A percentile compares a stretch with the other conserved stretches of the same genome.
These are phyloP conservation scores for Peniophora sp. DNA, from an alignment of 1,284 basidiomycete genomes.

Conservation along the genomic window DNA sequence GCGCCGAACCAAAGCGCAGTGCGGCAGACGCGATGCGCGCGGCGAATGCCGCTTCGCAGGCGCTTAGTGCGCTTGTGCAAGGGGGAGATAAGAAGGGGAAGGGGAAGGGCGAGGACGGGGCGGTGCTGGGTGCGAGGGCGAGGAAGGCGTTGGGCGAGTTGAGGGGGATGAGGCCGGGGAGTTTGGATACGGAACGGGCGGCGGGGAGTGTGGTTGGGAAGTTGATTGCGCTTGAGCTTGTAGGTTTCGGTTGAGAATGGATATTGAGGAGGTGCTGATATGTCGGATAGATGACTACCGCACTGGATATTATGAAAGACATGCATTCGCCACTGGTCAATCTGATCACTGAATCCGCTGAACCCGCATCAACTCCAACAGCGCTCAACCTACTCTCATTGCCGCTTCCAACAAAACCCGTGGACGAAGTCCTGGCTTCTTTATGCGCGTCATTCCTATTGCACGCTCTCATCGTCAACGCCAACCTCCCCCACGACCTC, in stretches of 20 bases:
- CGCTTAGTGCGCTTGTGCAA: slow-evolving; percentile 41
- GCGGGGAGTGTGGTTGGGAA: slow-evolving; percentile 59
- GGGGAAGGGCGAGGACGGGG: slow-evolving; percentile 22
- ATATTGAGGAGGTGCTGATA: slow-evolving; percentile 3
- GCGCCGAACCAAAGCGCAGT: slow-evolving; percentile 13
- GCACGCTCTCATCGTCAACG: slow-evolving; percentile 36
- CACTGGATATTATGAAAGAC: slow-evolving; percentile 34
- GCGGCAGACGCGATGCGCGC: slow-evolving; percentile 41
- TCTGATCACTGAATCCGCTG: slow-evolving; percentile 13
- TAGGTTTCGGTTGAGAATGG: slow-evolving; percentile 25
- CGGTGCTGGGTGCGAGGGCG: slow-evolving; percentile 21
- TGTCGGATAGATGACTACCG: slow-evolving; percentile 39
- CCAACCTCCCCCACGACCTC: slow-evolving; percentile 16
- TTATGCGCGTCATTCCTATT: slow-evolving; percentile 52
- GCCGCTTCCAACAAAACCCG: slow-evolving; percentile 26
- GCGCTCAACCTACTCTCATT: slow-evolving; percentile 34
- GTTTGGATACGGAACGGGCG: slow-evolving; percentile 65
- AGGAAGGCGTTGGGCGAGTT: slow-evolving; percentile 34
- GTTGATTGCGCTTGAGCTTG: slow-evolving; percentile 57
- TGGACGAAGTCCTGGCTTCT: slow-evolving; percentile 36
- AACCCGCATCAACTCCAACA: background rate
- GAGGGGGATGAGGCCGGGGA: slow-evolving; percentile 33
- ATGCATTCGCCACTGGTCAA: slow-evolving; percentile 36
- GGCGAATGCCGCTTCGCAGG: slow-evolving; percentile 55
- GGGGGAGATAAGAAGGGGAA: slow-evolving; percentile 43